Conservation (phyloP, 2,329 filamentous ascomycete genomes). For the Epicoccum sorghinum region DNA sequence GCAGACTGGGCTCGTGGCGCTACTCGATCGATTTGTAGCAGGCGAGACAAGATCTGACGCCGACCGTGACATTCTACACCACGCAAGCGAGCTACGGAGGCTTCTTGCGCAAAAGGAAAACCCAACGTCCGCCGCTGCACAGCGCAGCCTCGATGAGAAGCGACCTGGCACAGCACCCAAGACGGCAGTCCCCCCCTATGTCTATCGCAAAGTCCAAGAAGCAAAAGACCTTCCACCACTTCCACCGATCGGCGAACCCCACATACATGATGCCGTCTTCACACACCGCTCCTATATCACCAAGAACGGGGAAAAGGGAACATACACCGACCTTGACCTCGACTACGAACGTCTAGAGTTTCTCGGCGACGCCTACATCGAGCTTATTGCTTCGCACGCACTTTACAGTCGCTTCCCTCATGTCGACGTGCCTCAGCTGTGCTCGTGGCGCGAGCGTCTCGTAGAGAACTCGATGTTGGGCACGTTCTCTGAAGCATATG, state of each 20-base stretch:
- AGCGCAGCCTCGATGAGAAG: conserved; percentile 48
- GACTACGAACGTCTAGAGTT: conserved; percentile 87
- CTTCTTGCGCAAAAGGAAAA: conserved; percentile 31
- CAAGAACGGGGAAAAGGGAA: conserved; percentile 24
- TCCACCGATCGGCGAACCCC: conserved; percentile 65
- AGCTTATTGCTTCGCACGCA: conserved; percentile 75
- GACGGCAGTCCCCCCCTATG: conserved; percentile 34
- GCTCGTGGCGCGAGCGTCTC: conserved; percentile 77
- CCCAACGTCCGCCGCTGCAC: conserved; percentile 58
- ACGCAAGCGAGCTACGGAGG: conserved; percentile 35
- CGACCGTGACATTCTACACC: conserved; percentile 36
- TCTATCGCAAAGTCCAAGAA: conserved; percentile 30
- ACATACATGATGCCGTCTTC: conserved; percentile 68
- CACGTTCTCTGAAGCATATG: conserved; percentile 72
- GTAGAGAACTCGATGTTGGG: conserved; percentile 82
- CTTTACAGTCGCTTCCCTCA: conserved; percentile 75
- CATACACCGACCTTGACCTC: conserved; percentile 28
- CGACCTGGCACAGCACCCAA: conserved; percentile 29
- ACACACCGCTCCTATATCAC: conserved; percentile 59
- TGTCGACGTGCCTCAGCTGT: conserved; percentile 70
- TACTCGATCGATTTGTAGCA: conserved; percentile 40
- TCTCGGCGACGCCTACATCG: conserved; percentile 85
- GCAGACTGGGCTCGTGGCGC: conserved; percentile 36
- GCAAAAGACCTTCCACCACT: conserved; percentile 60
- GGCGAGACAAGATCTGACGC: conserved; percentile 32